phyloP scores from a whole-genome alignment of 495 filamentous ascomycete species.

The Stereocaulon alpinum region DNA sequence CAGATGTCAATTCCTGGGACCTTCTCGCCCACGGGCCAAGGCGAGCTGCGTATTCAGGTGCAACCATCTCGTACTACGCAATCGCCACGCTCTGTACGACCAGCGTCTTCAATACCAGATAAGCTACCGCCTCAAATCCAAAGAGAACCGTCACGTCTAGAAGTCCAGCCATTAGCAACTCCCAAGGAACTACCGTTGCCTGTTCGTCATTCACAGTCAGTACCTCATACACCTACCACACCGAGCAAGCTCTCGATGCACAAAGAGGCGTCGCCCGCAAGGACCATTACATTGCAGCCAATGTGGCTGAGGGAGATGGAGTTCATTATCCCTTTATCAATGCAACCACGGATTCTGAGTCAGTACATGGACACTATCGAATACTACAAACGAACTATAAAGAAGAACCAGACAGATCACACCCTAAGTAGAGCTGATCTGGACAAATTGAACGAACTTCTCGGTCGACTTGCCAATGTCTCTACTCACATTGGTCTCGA shows the following conservation, averaged over 20 bases:
- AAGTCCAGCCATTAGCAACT: conserved; percentile 15
- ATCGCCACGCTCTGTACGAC: conserved; percentile 2
- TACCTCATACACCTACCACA: conserved; percentile 17
- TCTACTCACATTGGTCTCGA: conserved; percentile 47
- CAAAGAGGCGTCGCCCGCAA: conserved; percentile 12
- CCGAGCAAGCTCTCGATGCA: conserved; percentile 22
- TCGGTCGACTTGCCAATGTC: conserved; percentile 38
- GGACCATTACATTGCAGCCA: conserved; percentile 11
- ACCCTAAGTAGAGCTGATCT: conserved; percentile 16
- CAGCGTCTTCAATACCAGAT: conserved; percentile 14
- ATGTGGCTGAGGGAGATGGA: conserved; percentile 18
- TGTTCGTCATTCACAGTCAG: conserved; percentile 12
- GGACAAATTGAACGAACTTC: conserved; percentile 30
- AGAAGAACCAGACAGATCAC: conserved; percentile 17
- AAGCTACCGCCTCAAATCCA: conserved; percentile 11
- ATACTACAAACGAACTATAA: conserved; percentile 18
- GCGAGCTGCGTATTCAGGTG: conserved; percentile 5
- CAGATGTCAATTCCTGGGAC: neutral
- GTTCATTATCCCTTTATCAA: conserved; percentile 22
- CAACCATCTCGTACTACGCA: conserved; percentile 1
- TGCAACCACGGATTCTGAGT: conserved; percentile 22
- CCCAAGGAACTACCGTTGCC: conserved; percentile 12
- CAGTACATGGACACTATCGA: conserved; percentile 25
- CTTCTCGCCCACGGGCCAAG: neutral
- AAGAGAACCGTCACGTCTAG: conserved; percentile 10